Evolutionary conservation across 1,139 yeast species (phyloP), one percentile per base, ranked within the genome.

Genomic region (Debaryomycetaceae sp.): DNA sequence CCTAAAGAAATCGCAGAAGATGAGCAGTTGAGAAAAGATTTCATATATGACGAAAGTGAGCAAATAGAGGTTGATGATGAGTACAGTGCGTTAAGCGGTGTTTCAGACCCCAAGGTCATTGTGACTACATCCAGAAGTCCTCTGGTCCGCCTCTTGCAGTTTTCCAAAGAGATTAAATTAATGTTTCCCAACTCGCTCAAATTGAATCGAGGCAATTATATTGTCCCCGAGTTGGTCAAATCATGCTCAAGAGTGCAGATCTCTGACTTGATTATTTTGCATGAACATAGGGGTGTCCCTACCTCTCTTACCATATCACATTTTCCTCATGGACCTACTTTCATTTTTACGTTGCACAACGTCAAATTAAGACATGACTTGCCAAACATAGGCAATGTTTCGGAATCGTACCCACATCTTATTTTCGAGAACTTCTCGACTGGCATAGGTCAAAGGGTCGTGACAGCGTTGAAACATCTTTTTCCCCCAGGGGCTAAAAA

Each of bases 231-330:
- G 46, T 70, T 93, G 42, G 96, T 90, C 5, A 80, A 85, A 41
- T 90, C 97, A 1, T 90, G 98, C 65, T 80, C 85, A 45, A 60
- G 73, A 47, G 72, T 71, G 2, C 78, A 83, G 35, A 82, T 93
- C 8, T 85, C 95, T 2, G 99, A 93, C 62, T 69, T 95, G 57
- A 73, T 93, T 22, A 76, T 95, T 6, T 68, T 95, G 36, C 99
- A 93, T 65, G 99, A 93, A 64, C 99, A 93, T 66, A 79, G 99
- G 66, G 99, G 99, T 78, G 93, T 89, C 0, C 99, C 99, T 42
- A 90, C 97, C 0, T 88, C 97, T 1, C 60, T 93, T 48, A 93
- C 99, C 1, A 72, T 93, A 34, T 85, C 95, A 38, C 99, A 93
- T 72, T 87, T 95, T 65, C 99, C 99, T 5, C 97, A 93, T 63